phyloP scores from a whole-genome alignment of 768 basidiomycete species.

The Clathrus columnatus region DNA sequence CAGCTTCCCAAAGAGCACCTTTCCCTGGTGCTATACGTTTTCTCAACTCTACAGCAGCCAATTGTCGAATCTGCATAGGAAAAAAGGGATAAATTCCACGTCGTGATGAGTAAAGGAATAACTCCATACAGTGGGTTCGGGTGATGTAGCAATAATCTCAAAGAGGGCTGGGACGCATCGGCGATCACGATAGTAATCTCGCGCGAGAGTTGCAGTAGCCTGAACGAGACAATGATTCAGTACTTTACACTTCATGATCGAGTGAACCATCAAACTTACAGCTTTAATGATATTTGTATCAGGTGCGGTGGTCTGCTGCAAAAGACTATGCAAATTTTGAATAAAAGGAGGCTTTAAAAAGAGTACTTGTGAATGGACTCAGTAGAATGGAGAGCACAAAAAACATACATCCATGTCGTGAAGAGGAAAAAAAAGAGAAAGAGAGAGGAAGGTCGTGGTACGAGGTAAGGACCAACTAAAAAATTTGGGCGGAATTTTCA shows the following conservation, averaged over 20 bases:
- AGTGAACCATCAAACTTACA: slow-evolving; percentile 40
- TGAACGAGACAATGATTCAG: slow-evolving; percentile 23
- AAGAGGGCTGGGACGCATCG: slow-evolving; percentile 87
- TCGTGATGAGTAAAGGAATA: slow-evolving; percentile 7
- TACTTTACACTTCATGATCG: slow-evolving; percentile 11
- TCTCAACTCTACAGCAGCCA: slow-evolving; percentile 92
- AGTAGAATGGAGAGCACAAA: neutral
- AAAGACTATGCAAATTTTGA: slow-evolving; percentile 75
- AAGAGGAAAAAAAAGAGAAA: slow-evolving; percentile 4
- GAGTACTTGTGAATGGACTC: neutral
- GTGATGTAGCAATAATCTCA: slow-evolving; percentile 75
- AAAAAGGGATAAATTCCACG: neutral
- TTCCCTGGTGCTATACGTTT: slow-evolving; percentile 82
- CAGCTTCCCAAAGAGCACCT: slow-evolving; percentile 72
- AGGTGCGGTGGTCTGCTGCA: slow-evolving; percentile 77
- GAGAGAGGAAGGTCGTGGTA: slow-evolving; percentile 5
- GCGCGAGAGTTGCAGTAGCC: slow-evolving; percentile 89
- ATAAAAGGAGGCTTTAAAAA: slow-evolving; percentile 39
- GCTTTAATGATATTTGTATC: slow-evolving; percentile 86
- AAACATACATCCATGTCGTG: slow-evolving; percentile 6
- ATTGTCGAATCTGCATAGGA: slow-evolving; percentile 73
- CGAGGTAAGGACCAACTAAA: slow-evolving; percentile 6
- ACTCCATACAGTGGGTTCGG: slow-evolving; percentile 68
- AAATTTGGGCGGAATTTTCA: slow-evolving; percentile 10
- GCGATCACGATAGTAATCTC: slow-evolving; percentile 87